Evolutionary conservation across 176 grass and related monocot genomes (phyloP).

Genomic region (Eleusine indica): DNA sequence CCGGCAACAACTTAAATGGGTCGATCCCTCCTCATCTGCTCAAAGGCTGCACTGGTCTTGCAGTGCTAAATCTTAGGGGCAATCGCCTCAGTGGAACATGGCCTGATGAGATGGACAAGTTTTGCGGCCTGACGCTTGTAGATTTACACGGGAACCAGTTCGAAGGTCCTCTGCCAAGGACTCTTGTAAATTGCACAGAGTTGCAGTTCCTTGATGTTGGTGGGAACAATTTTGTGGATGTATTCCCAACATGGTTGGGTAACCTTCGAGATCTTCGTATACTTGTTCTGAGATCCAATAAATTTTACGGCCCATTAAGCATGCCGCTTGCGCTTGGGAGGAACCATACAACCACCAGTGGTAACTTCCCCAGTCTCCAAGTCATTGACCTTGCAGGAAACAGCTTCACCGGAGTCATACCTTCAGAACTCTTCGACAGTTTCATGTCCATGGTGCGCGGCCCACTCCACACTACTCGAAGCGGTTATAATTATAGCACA

Average conservation of each 20-base stretch:
- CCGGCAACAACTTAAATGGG: constrained; percentile 22
- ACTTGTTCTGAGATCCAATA: constrained; percentile 23
- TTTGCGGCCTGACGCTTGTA: neutral
- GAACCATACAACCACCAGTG: neutral
- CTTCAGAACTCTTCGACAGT: constrained; percentile 5
- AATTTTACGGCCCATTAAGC: constrained; percentile 1
- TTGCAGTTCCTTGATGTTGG: constrained; percentile 28
- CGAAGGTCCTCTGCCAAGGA: constrained; percentile 23
- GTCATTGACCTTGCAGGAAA: constrained; percentile 43
- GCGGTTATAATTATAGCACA: no score
- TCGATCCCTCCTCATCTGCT: constrained; percentile 22
- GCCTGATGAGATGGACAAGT: neutral
- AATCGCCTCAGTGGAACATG: constrained; percentile 19
- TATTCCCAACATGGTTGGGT: constrained; percentile 33
- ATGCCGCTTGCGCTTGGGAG: neutral
- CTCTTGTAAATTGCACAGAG: neutral
- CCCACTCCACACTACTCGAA: neutral
- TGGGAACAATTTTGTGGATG: neutral
- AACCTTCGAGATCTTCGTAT: neutral
- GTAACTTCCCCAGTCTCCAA: neutral
- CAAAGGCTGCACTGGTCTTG: neutral
- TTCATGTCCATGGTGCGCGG: constrained; percentile 20
- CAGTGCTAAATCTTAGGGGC: neutral
- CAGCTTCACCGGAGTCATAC: constrained; percentile 18
- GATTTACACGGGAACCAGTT: constrained; percentile 33